These are phyloP conservation scores for Parastagonospora nodorum DNA, from an alignment of 2,329 filamentous ascomycete species.

Conservation along the genomic window DNA sequence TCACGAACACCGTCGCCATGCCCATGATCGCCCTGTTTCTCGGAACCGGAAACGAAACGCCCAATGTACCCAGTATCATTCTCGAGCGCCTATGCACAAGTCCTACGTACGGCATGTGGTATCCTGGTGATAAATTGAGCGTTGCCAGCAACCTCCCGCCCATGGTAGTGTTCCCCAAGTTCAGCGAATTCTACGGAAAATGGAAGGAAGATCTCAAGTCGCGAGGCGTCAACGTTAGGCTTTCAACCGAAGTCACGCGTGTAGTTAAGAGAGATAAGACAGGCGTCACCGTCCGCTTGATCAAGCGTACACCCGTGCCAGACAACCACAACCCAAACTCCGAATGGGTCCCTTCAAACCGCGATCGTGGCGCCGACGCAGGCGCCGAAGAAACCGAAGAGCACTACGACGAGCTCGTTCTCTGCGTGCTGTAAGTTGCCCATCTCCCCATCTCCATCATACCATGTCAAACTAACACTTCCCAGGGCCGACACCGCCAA, in stretches of 20 bases:
- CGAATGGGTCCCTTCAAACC: slow-evolving; percentile 47
- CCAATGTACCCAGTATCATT: slow-evolving; percentile 71
- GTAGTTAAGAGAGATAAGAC: slow-evolving; percentile 58
- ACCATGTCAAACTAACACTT: background rate
- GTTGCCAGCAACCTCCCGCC: slow-evolving; percentile 58
- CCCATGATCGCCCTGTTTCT: slow-evolving; percentile 76
- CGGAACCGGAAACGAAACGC: slow-evolving; percentile 75
- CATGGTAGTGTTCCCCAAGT: slow-evolving; percentile 67
- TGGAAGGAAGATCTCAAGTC: slow-evolving; percentile 60
- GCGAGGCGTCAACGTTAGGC: slow-evolving; percentile 62
- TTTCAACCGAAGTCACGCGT: slow-evolving; percentile 61
- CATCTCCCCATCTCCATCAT: background rate
- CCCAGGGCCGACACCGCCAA: slow-evolving; percentile 60
- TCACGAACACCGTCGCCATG: slow-evolving; percentile 71
- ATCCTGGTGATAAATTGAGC: slow-evolving; percentile 55
- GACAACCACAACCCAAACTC: slow-evolving; percentile 54
- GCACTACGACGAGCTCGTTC: slow-evolving; percentile 68
- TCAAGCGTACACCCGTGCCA: slow-evolving; percentile 49
- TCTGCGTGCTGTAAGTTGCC: slow-evolving; percentile 59
- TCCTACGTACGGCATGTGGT: slow-evolving; percentile 65
- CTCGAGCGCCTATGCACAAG: slow-evolving; percentile 59
- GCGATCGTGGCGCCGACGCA: slow-evolving; percentile 47
- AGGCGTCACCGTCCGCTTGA: slow-evolving; percentile 57
- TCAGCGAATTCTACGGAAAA: slow-evolving; percentile 64
- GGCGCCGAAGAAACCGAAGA: slow-evolving; percentile 52